Evolutionary conservation across 2,329 filamentous ascomycete genomes (phyloP).

Genomic region (Diaporthe destruens): DNA sequence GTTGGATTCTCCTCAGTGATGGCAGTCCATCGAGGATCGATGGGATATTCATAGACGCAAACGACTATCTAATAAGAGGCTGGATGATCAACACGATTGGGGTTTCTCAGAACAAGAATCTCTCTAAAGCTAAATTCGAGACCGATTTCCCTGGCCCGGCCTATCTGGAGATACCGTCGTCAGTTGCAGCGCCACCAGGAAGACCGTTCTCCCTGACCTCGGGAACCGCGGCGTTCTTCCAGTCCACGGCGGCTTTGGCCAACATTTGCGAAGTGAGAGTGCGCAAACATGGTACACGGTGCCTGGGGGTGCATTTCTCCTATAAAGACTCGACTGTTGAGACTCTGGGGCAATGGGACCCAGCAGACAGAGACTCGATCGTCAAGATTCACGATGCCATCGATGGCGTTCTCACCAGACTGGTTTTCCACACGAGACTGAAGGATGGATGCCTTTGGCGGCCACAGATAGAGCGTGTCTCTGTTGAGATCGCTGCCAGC

Average conservation of each 20-base stretch:
- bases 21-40: neutral
- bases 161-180: slow-evolving; percentile 1
- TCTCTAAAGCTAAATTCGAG: neutral
- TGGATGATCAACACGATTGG: neutral
- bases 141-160: neutral
- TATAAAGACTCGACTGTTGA: slow-evolving; percentile 5
- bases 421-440: slow-evolving; percentile 5
- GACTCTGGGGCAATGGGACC: slow-evolving; percentile 18
- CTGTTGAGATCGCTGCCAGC: slow-evolving; percentile 1
- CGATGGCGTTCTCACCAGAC: neutral
- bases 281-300: slow-evolving; percentile 2
- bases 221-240: no score
- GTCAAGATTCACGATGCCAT: neutral
- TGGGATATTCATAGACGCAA: slow-evolving; percentile 20
- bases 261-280: neutral
- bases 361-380: neutral
- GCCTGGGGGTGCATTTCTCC: neutral
- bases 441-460: neutral
- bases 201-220: neutral
- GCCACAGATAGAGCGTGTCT: slow-evolving; percentile 14
- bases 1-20: slow-evolving; percentile 18
- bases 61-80: neutral
- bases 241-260: neutral
- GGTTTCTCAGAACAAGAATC: neutral
- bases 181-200: neutral